Conservation (phyloP, 1,139 yeast species). For the Yamadazyma taylorii region DNA sequence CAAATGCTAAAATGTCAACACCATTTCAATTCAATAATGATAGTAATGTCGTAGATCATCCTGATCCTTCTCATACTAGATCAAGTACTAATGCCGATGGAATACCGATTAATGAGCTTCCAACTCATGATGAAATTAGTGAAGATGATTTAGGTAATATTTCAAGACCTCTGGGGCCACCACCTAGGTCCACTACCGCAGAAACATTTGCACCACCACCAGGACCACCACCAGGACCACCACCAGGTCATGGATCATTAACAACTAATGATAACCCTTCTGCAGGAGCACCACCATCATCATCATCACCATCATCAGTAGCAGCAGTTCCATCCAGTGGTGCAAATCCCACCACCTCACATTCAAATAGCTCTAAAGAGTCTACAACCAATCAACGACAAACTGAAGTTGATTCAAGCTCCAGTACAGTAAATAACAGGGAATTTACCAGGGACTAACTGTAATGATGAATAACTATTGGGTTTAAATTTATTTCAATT, state of each 20-base stretch:
- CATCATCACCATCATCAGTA: conserved; percentile 8
- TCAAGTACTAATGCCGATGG: conserved; percentile 16
- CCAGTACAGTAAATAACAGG: no score
- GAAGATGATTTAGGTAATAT: conserved; percentile 12
- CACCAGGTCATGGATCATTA: no score
- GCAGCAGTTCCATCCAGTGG: no score
- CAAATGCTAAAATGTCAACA: conserved; percentile 24
- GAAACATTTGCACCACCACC: conserved; percentile 3
- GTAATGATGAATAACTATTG: no score
- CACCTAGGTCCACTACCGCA: conserved; percentile 5
- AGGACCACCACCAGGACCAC: conserved; percentile 8
- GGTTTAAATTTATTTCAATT: no score
- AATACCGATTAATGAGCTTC: conserved; percentile 11
- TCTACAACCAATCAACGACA: no score
- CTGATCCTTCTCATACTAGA: conserved; percentile 24
- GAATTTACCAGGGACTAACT: no score
- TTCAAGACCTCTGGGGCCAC: conserved; percentile 10
- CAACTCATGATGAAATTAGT: conserved; percentile 6
- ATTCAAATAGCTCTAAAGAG: no score
- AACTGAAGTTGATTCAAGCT: no score
- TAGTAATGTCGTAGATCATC: conserved; percentile 12
- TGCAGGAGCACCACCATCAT: conserved; percentile 1
- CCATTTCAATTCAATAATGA: conserved; percentile 11
- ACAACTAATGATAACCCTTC: no score
- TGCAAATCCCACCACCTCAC: no score